Conservation (phyloP, 768 basidiomycete species). For the Mycena amicta region DNA sequence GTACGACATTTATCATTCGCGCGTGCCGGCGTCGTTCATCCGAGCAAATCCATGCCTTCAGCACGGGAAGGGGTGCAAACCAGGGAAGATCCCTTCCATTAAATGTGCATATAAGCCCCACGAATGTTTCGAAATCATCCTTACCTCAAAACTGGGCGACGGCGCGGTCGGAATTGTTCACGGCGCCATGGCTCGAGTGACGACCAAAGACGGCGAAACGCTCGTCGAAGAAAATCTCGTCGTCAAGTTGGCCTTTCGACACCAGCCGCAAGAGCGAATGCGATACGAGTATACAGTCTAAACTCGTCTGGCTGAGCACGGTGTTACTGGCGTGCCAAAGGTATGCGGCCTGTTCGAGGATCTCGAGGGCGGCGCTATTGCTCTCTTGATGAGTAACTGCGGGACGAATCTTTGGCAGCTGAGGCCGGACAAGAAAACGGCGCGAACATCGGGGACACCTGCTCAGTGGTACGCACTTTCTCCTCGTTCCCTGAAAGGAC, state of each 20-base stretch:
- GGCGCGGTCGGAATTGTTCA: conserved; percentile 18
- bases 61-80: neutral
- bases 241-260: conserved; percentile 21
- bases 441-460: neutral
- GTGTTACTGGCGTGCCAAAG: conserved; percentile 17
- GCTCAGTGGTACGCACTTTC: conserved; percentile 8
- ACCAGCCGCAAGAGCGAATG: conserved; percentile 12
- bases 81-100: neutral
- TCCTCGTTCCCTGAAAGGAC: no score
- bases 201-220: no score
- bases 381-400: conserved; percentile 20
- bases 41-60: neutral
- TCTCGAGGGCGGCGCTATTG: conserved; percentile 14
- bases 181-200: conserved; percentile 4
- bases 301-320: neutral
- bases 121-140: conserved; percentile 11
- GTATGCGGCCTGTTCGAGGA: conserved; percentile 21
- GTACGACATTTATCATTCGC: neutral
- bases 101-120: conserved; percentile 8
- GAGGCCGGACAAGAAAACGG: neutral
- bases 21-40: neutral
- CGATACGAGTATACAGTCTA: conserved; percentile 21
- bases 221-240: conserved; percentile 5
- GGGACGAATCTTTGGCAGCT: conserved; percentile 8
- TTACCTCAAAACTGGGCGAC: conserved; percentile 15